These are phyloP conservation scores for Botryotinia narcissicola DNA, from an alignment of 2,329 filamentous ascomycete genomes.

Conservation along the genomic window DNA sequence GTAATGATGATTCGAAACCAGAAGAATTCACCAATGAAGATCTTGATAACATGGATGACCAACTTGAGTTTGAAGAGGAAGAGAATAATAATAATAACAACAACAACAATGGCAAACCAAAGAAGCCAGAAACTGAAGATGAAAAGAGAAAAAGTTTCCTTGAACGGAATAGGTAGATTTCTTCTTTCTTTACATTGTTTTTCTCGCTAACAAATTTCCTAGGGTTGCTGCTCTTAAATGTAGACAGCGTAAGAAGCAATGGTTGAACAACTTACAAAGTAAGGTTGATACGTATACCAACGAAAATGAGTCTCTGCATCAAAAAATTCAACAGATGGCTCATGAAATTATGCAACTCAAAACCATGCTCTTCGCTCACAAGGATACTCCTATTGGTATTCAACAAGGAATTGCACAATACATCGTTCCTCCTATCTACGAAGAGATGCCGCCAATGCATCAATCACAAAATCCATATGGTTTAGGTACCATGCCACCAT, in stretches of 20 bases:
- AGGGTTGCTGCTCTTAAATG: constrained; percentile 97
- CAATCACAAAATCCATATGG: constrained; percentile 16
- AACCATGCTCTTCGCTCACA: constrained; percentile 87
- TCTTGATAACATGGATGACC: constrained; percentile 22
- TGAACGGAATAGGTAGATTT: constrained; percentile 82
- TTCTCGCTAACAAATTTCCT: constrained; percentile 17
- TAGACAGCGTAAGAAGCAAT: constrained; percentile 97
- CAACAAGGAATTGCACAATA: constrained; percentile 60
- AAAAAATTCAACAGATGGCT: constrained; percentile 78
- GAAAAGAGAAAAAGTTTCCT: constrained; percentile 98
- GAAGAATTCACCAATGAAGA: constrained; percentile 13
- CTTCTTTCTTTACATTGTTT: neutral
- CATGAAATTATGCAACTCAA: constrained; percentile 96
- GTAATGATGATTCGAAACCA: neutral
- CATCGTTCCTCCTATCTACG: neutral
- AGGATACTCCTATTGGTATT: constrained; percentile 91
- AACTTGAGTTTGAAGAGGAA: constrained; percentile 48
- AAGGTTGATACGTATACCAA: constrained; percentile 92
- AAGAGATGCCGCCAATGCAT: neutral
- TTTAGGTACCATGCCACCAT: constrained; percentile 2
- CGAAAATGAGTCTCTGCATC: constrained; percentile 84
- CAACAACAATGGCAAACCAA: constrained; percentile 55
- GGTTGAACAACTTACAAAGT: constrained; percentile 88
- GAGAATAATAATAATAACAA: constrained; percentile 55
- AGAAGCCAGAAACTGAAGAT: constrained; percentile 87